A percentile compares a stretch with the other conserved stretches of the same genome.
Conservation (phyloP, 1,284 basidiomycete species). For the Acaromyces ingoldii region DNA sequence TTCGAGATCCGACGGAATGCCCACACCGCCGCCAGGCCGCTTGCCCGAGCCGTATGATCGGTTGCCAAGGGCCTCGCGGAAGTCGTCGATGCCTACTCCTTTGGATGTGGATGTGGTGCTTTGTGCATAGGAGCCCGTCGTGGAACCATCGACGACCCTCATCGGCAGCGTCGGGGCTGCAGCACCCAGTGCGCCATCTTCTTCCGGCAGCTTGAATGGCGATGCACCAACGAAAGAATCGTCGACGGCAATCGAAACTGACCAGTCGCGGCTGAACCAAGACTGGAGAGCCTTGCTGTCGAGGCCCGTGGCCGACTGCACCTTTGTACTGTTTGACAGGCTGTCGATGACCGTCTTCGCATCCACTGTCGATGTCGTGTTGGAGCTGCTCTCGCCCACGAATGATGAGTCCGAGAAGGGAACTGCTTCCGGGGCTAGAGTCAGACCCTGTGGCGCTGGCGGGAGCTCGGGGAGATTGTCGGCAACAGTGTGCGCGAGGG, state of each 20-base stretch:
- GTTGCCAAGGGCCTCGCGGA: conserved; percentile 22
- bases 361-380: conserved; percentile 12
- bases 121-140: not conserved
- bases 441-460: conserved; percentile 17
- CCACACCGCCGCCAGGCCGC: not conserved
- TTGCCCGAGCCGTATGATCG: conserved; percentile 12
- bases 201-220: conserved; percentile 6
- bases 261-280: conserved; percentile 47
- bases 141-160: too few relatives aligned
- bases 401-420: conserved; percentile 15
- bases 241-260: conserved; percentile 35
- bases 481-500: conserved; percentile 22
- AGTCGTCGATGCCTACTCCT: conserved; percentile 24
- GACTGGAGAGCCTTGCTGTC: conserved; percentile 21
- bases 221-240: conserved; percentile 16
- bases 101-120: not conserved
- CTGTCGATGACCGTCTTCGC: conserved; percentile 16
- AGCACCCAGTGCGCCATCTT: conserved; percentile 12
- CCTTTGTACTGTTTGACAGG: conserved; percentile 23
- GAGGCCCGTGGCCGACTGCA: conserved; percentile 32
- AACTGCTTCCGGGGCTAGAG: conserved; percentile 23
- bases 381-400: not conserved
- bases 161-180: too few relatives aligned
- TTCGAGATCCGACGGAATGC: not conserved
- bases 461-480: conserved; percentile 12